Evolutionary conservation across 352 stramenopile genomes (phyloP).

Genomic region (Phytophthora tubulina): DNA sequence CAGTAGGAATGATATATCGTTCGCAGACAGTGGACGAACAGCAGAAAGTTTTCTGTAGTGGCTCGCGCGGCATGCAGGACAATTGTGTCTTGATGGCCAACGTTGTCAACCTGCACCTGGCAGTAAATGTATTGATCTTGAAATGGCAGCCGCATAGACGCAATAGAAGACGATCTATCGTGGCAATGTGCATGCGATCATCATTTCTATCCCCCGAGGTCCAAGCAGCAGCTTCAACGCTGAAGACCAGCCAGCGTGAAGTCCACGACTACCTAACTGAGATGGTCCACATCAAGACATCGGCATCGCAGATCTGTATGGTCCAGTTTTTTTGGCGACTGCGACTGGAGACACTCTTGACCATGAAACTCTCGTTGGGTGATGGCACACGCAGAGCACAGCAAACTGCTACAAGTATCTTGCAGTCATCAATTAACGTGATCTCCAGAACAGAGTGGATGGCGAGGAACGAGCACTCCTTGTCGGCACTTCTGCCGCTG

Average conservation of each 20-base stretch:
- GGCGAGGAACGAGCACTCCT: neutral
- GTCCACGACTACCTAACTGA: conserved; percentile 9
- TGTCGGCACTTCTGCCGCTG: neutral
- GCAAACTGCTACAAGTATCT: conserved; percentile 5
- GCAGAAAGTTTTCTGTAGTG: too few species aligned
- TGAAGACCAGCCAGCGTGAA: neutral
- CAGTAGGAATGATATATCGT: too few species aligned
- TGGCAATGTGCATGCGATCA: neutral
- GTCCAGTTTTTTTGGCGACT: conserved; percentile 8
- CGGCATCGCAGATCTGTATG: conserved; percentile 20
- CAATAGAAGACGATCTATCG: neutral
- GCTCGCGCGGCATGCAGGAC: neutral
- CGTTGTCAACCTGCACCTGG: neutral
- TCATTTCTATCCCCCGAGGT: conserved; percentile 20
- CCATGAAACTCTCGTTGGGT: conserved; percentile 19
- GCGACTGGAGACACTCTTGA: conserved; percentile 22
- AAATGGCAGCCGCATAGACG: neutral
- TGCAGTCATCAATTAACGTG: conserved; percentile 11
- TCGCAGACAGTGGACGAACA: too few species aligned
- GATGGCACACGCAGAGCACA: conserved; percentile 22
- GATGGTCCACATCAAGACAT: conserved; percentile 17
- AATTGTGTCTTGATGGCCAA: neutral
- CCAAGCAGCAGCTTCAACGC: conserved; percentile 15
- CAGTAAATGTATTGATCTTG: neutral
- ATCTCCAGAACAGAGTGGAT: conserved; percentile 1